Percentiles rank a stretch among this genome's conserved stretches.
Conservation (phyloP, 805 yeast species). For the Suhomyces xylopsoci region DNA sequence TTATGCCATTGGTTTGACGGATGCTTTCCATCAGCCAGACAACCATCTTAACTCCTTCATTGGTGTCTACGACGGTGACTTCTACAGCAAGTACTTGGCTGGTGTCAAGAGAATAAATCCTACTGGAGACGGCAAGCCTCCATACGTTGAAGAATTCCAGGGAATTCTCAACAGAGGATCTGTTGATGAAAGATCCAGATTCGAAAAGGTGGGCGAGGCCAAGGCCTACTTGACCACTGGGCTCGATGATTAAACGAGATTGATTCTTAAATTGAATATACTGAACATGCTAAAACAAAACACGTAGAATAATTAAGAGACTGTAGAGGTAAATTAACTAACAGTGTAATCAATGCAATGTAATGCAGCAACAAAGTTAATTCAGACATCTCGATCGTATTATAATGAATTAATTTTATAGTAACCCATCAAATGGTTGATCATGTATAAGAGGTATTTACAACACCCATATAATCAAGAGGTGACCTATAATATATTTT, state of each 20-base stretch:
- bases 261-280: background rate
- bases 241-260: background rate
- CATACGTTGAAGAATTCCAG: slow-evolving; percentile 45
- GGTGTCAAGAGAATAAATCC: slow-evolving; percentile 50
- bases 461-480: no score
- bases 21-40: slow-evolving; percentile 79
- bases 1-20: slow-evolving; percentile 51
- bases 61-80: slow-evolving; percentile 79
- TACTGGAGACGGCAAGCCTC: slow-evolving; percentile 45
- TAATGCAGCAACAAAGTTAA: no score
- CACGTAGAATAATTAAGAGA: no score
- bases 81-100: slow-evolving; percentile 72
- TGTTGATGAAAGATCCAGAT: slow-evolving; percentile 33
- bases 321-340: no score
- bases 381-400: no score
- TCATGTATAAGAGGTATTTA: no score
- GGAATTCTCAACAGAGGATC: slow-evolving; percentile 33
- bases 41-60: slow-evolving; percentile 77
- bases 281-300: no score
- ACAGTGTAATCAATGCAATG: no score
- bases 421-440: no score
- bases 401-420: no score
- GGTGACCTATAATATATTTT: no score
- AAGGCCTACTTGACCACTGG: background rate
- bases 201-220: slow-evolving; percentile 24